Percentiles rank a stretch among this genome's conserved stretches.
Evolutionary conservation across 2,329 filamentous ascomycete species (phyloP).

Genomic region (Colletotrichum falcatum): DNA sequence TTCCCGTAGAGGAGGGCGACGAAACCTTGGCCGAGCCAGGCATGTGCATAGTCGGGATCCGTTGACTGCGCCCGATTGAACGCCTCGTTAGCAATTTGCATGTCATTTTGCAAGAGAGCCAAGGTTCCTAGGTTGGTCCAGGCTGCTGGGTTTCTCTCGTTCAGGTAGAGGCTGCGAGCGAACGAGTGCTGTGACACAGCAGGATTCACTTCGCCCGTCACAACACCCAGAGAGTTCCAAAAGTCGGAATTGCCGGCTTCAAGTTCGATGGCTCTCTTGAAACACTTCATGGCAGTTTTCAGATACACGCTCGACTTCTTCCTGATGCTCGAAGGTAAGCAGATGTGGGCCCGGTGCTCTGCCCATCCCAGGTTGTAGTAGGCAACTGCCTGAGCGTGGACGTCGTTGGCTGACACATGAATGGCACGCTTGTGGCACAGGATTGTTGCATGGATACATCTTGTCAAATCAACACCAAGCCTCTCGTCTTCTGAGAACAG

Average conservation of each 20-base stretch:
- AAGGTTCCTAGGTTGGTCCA: slow-evolving; percentile 95
- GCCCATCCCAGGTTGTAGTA: slow-evolving; percentile 98
- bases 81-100: slow-evolving; percentile 86
- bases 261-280: slow-evolving; percentile 95
- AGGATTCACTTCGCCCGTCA: slow-evolving; percentile 86
- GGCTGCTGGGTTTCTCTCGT: slow-evolving; percentile 84
- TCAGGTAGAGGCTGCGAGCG: slow-evolving; percentile 90
- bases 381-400: slow-evolving; percentile 92
- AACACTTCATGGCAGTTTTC: slow-evolving; percentile 86
- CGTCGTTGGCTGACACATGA: slow-evolving; percentile 76
- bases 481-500: slow-evolving; percentile 61
- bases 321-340: slow-evolving; percentile 63
- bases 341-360: slow-evolving; percentile 83
- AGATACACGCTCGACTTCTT: slow-evolving; percentile 76
- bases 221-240: slow-evolving; percentile 95
- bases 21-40: slow-evolving; percentile 93
- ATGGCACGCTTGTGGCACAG: slow-evolving; percentile 91
- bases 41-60: slow-evolving; percentile 92
- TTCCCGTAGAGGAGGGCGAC: slow-evolving; percentile 84
- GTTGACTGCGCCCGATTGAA: slow-evolving; percentile 93
- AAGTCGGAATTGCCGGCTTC: slow-evolving; percentile 96
- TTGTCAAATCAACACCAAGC: slow-evolving; percentile 63
- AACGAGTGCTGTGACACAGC: slow-evolving; percentile 94
- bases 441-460: slow-evolving; percentile 78
- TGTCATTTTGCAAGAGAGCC: slow-evolving; percentile 85